These are phyloP conservation scores for Zygoascus biomembranicola DNA, from an alignment of 805 yeast species.

Conservation along the genomic window DNA sequence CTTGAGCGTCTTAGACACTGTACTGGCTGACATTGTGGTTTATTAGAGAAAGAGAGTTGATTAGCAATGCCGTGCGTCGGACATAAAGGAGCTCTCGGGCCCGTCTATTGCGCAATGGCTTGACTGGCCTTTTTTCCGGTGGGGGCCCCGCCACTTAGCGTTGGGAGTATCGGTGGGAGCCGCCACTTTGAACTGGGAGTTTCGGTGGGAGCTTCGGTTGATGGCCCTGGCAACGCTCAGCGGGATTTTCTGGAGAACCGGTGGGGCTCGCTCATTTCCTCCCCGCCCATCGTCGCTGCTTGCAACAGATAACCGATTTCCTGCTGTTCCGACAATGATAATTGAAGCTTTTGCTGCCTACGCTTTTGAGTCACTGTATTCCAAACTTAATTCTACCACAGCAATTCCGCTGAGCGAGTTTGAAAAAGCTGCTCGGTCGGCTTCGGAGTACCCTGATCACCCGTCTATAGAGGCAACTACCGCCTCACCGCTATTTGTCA, in stretches of 20 bases:
- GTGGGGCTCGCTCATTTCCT: background rate
- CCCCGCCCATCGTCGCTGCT: background rate
- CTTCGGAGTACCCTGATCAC: slow-evolving; percentile 1
- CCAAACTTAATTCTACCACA: slow-evolving; percentile 18
- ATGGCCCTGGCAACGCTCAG: too few species aligned
- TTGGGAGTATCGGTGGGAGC: background rate
- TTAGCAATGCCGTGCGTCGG: background rate
- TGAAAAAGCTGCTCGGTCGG: background rate
- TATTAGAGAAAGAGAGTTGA: background rate
- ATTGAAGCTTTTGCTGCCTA: slow-evolving; percentile 29
- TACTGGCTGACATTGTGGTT: background rate
- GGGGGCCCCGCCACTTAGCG: background rate
- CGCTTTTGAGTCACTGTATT: slow-evolving; percentile 34
- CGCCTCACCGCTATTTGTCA: slow-evolving; percentile 66
- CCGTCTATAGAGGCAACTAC: background rate
- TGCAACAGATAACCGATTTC: too few species aligned
- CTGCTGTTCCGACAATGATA: background rate
- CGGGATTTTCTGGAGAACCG: background rate
- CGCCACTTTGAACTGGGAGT: background rate
- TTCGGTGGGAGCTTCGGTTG: background rate
- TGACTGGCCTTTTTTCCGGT: too few species aligned
- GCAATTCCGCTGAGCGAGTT: background rate
- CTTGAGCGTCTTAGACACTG: background rate
- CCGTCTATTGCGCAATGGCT: too few species aligned
- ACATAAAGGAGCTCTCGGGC: too few species aligned